A percentile compares a stretch with the other conserved stretches of the same genome.
These are phyloP conservation scores for Ascoidea tarda DNA, from an alignment of 805 yeast species.

Conservation along the genomic window DNA sequence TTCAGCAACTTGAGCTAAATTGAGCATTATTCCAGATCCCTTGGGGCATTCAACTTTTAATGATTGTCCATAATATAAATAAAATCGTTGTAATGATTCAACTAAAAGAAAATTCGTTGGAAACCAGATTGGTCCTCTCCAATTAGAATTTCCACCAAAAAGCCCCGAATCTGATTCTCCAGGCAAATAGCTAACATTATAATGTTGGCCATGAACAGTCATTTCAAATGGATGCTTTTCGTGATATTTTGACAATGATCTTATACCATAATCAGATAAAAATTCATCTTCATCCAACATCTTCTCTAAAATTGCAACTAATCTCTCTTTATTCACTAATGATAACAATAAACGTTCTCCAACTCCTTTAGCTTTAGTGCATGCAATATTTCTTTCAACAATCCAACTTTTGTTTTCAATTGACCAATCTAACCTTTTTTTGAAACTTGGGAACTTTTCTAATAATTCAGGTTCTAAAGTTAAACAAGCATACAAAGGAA, in stretches of 20 bases:
- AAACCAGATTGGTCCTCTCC: constrained; percentile 98
- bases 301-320: constrained; percentile 57
- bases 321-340: constrained; percentile 67
- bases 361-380: constrained; percentile 65
- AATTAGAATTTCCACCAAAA: constrained; percentile 93
- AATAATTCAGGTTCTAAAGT: constrained; percentile 78
- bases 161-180: constrained; percentile 88
- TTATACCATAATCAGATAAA: constrained; percentile 69
- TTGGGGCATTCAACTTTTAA: constrained; percentile 81
- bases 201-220: constrained; percentile 67
- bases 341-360: constrained; percentile 74
- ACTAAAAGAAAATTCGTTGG: constrained; percentile 79
- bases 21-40: constrained; percentile 63
- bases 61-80: constrained; percentile 75
- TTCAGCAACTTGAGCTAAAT: constrained; percentile 83
- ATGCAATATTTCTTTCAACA: constrained; percentile 74
- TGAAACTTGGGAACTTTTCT: constrained; percentile 67
- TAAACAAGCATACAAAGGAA: constrained; percentile 80
- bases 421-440: constrained; percentile 76
- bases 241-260: constrained; percentile 80
- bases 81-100: constrained; percentile 78
- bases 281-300: constrained; percentile 84
- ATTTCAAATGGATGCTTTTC: constrained; percentile 72
- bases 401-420: constrained; percentile 52
- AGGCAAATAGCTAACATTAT: constrained; percentile 60